A percentile compares a stretch with the other conserved stretches of the same genome.
Evolutionary conservation across 1,284 basidiomycete genomes (phyloP).

Genomic region (Pseudozyma sp.): DNA sequence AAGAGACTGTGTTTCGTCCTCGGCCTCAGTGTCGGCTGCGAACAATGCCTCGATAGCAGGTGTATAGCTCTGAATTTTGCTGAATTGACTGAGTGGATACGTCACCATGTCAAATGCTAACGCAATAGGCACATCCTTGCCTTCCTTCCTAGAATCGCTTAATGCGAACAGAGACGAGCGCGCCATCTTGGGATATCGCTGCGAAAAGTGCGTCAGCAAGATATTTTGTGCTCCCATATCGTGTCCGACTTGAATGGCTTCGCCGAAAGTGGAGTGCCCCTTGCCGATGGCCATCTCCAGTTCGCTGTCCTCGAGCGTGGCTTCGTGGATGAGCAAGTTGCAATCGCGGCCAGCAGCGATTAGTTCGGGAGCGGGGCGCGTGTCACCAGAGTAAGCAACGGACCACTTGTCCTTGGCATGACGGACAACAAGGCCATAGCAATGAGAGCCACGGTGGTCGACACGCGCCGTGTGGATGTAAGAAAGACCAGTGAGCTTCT

Average conservation of each 20-base stretch:
- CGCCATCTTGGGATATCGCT: conserved; percentile 89
- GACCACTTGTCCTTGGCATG: conserved; percentile 70
- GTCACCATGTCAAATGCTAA: conserved; percentile 85
- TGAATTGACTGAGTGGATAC: conserved; percentile 80
- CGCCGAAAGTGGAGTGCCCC: conserved; percentile 88
- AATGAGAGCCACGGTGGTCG: conserved; percentile 31
- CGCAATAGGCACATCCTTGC: conserved; percentile 70
- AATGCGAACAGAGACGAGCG: conserved; percentile 65
- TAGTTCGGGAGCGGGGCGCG: conserved; percentile 80
- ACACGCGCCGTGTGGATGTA: conserved; percentile 50
- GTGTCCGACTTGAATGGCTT: conserved; percentile 82
- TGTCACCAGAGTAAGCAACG: conserved; percentile 82
- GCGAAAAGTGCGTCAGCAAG: conserved; percentile 93
- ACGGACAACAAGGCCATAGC: conserved; percentile 67
- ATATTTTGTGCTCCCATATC: conserved; percentile 82
- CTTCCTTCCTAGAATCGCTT: conserved; percentile 4
- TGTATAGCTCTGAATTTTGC: conserved; percentile 81
- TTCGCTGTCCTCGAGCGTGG: conserved; percentile 82
- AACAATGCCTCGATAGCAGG: conserved; percentile 79
- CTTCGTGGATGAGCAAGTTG: conserved; percentile 91
- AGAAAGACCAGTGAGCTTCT: conserved; percentile 27
- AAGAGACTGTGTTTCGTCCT: conserved; percentile 68
- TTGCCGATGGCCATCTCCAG: conserved; percentile 78
- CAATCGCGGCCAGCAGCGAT: conserved; percentile 77
- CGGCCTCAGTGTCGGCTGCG: conserved; percentile 75